A percentile compares a stretch with the other conserved stretches of the same genome.
Conservation (phyloP, 768 basidiomycete species). For the Tylopilus vinaceipallidus region DNA sequence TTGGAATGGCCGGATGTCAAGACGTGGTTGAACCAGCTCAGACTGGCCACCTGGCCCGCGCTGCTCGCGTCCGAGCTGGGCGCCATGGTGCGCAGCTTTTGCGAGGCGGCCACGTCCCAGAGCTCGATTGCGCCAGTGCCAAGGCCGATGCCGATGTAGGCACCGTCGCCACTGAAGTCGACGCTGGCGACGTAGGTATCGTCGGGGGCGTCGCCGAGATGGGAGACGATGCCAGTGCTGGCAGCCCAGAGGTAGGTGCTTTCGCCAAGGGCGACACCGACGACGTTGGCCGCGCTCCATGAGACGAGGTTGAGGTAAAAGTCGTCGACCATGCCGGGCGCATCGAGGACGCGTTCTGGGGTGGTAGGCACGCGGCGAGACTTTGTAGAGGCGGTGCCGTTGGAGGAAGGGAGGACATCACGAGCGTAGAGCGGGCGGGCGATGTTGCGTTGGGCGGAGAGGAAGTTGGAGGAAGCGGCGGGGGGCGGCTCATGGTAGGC, state of each 20-base stretch:
- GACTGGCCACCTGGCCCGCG: constrained; percentile 68
- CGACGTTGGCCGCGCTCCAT: constrained; percentile 84
- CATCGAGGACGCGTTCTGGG: constrained; percentile 93
- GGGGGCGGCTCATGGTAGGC: constrained; percentile 89
- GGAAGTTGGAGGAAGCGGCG: constrained; percentile 63
- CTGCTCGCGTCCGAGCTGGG: constrained; percentile 23
- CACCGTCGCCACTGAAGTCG: constrained; percentile 77
- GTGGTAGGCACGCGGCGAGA: constrained; percentile 81
- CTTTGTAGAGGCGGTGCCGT: constrained; percentile 62
- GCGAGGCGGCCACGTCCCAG: constrained; percentile 84
- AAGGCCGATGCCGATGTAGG: constrained; percentile 78
- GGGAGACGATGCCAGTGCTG: constrained; percentile 80
- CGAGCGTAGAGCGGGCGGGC: constrained; percentile 75
- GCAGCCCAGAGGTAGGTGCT: constrained; percentile 94
- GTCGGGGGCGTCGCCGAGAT: constrained; percentile 72
- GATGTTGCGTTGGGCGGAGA: constrained; percentile 74
- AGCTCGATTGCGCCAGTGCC: constrained; percentile 87
- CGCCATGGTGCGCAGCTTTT: constrained; percentile 89
- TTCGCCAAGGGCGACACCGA: constrained; percentile 87
- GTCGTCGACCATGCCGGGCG: constrained; percentile 90
- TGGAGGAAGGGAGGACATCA: constrained; percentile 61
- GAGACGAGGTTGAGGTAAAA: constrained; percentile 94
- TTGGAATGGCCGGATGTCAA: constrained; percentile 88
- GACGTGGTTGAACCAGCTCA: constrained; percentile 88
- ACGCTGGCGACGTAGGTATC: constrained; percentile 75